Base-by-base conservation (phyloP, 352 stramenopile genomes). In the Saprolegnia diclina region DNA sequence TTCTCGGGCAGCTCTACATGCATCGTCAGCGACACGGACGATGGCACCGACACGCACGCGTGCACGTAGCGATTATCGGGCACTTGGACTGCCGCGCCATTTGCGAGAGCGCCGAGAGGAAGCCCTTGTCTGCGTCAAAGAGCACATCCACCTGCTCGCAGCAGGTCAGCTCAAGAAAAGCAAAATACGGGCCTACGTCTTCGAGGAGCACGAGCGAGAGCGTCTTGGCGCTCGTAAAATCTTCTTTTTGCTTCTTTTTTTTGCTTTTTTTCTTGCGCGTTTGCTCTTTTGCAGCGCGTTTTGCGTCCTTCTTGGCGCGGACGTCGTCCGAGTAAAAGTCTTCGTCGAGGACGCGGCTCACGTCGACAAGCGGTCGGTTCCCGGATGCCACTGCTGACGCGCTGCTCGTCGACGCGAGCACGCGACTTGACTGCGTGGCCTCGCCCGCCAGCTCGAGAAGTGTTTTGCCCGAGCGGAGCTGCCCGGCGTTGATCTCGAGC, bases 151-250 rank as follows among this genome's bases (percentile, higher is more conserved):
- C 72, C 78, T 85, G n/a, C n/a, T n/a, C n/a, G n/a, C n/a, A n/a
- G n/a, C n/a, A n/a, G n/a, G n/a, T n/a, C n/a, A n/a, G n/a, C n/a
- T n/a, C n/a, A n/a, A n/a, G n/a, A n/a, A n/a, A n/a, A n/a, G n/a
- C n/a, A n/a, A n/a, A n/a, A n/a, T n/a, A n/a, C n/a, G n/a, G n/a
- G n/a, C 77, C 59, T 72, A 83, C 83, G 63, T 94, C 85, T 75
- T 94, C 85, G 65, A 94, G 91, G 2, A 94, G 73, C n/a, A 94
- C 82, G 40, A 94, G 79, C 24, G 85, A 92, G 22, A 89, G 73
- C 9, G 87, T 80, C 14, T 82, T 79, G 9, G 76, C 59, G 44
- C 18, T 10, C 21, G 63, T 37, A 5, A 24, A 14, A 38, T 62
- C 62, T 13, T 68, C 62, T 10, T 59, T 35, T 35, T 26, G 5